Evolutionary conservation across 1,284 basidiomycete species (phyloP), one percentile per base, ranked within the genome.

Genomic region (Irpex sp.): DNA sequence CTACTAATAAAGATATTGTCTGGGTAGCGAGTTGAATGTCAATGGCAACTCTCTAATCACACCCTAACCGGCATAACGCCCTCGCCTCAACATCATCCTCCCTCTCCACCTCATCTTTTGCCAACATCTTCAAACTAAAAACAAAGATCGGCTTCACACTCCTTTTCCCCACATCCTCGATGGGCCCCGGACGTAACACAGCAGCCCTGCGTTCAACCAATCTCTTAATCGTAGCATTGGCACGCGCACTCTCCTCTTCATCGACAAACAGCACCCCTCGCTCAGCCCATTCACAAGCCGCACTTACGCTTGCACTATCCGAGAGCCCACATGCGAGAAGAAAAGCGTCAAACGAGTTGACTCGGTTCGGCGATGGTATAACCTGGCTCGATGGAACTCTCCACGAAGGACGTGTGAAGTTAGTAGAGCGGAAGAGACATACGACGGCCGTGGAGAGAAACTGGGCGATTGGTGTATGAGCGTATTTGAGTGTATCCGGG

Each of bases 251-350:
- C 26, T 59, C 61, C 15, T 60, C 39, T 8, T 68, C 69, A 50
- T 75, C 68, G 4, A 74, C 64, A 63, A 75, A 71, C 11, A 73
- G 60, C 19, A 75, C 69, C 11, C 72, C 73, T 21, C 65, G 64
- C 39, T 61, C 50, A 5, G 64, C 68, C 72, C 71, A 72, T 3
- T 11, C n/a, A 36, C 68, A 71, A 1, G 62, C 37, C 5, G 26
- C 21, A 1, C 39, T 6, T 0, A 13, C 13, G 1, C 35, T 51
- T 35, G 51, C 56, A 8, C n/a, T 46, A 7, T 61, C 15, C 1
- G 61, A 58, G 71, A 71, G 73, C 4, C 68, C 69, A 60, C 73
- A 75, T 1, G 68, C 71, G 3, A 66, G 26, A 1, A 73, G 54
- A 17, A 74, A 58, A 19, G 68, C 62, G 9, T 73, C 68, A 13